Evolutionary conservation across 129 eudicot genomes (phyloP), one percentile per base, ranked within the genome.

Genomic region (Saposhnikovia divaricata): DNA sequence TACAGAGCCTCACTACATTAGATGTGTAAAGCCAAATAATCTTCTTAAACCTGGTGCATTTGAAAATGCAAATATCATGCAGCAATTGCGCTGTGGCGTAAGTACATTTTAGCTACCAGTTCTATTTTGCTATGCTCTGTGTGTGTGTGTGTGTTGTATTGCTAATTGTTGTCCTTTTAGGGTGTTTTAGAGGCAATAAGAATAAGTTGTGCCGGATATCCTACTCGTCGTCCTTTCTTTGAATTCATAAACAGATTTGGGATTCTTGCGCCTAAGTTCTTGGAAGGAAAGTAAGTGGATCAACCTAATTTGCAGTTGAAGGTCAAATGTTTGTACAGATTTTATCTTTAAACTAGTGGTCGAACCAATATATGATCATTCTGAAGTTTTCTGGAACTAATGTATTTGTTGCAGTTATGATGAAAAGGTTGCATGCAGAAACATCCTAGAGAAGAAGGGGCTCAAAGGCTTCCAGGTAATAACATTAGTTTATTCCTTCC

Each of bases 101-200:
- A 92, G 99, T 92, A 75, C 66, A 75, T 57, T 48, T 50, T 28
- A 63, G 47, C 11, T 73, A 43, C 10, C 53, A 19, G 9, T 21
- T 72, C 15, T 72, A 19, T 43, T 3, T 72, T 21, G 2, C 27
- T 42, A 23, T 23, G 51, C 23, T 40, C 43, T 38, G 51, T 46
- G 77, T 21, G 42, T 77, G 34, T 77, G 34, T 45, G 12, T 57
- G 19, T 40, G 23, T 42, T 21, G 34, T 45, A 57, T 77, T 72
- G 81, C 78, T 81, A 43, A 75, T 79, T 78, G 38, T 72, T 82
- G 50, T 85, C 63, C 76, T 57, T 85, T 37, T 86, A 96, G 99
- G 99, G 99, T 84, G 99, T 96, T 82, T 77, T 96, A 85, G 99
- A 96, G 90, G 99, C 99, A 86, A 96, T 96, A 84, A 89, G 99